Evolutionary conservation across 331 rosid species (phyloP), one percentile per base, ranked within the genome.

Genomic region (Erythrophleum ivorense): DNA sequence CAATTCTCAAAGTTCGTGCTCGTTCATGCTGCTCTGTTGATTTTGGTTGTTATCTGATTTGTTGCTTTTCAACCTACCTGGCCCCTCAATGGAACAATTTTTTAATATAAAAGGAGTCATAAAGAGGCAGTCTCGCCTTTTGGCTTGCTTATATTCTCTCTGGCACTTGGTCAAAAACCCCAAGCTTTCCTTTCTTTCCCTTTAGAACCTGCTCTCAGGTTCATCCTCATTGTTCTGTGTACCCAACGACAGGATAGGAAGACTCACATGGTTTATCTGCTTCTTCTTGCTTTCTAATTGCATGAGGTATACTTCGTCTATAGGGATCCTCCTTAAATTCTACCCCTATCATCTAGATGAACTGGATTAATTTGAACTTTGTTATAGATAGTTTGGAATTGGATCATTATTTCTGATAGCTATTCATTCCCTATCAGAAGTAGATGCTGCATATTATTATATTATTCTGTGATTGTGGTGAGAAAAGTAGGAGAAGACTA

Each of bases 61-160:
- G 74, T 71, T 82, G 81, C 84, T 80, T 84, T 78, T 69, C 85
- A 49, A 78, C 87, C 80, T 36, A 77, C 83, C 84, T 67, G 73
- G 21, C 55, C 80, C 7, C 70, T 11, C 68, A 79, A 54, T 66
- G 40, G 40, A 68, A n/a, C 33, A 14, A 45, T 21, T 65, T 24
- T 52, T 54, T 13, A 49, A 29, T 24, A 46, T n/a, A 45, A 21
- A 58, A 38, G 45, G 19, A 46, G 45, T 59, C 77, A 48, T 45
- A 70, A 71, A 81, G 69, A 69, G 66, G 75, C 36, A 43, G 34
- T 80, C 78, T 84, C 66, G 77, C 57, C 55, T 46, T 73, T 55
- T 79, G 69, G 79, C 76, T 62, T 40, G 36, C 57, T 6, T 50
- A 78, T 41, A 76, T 68, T 66, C 57, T 49, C 63, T 33, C 59